Evolutionary conservation across 208 protist genomes (phyloP), one percentile per base, ranked within the genome.

Genomic region (Crithidia sp.): DNA sequence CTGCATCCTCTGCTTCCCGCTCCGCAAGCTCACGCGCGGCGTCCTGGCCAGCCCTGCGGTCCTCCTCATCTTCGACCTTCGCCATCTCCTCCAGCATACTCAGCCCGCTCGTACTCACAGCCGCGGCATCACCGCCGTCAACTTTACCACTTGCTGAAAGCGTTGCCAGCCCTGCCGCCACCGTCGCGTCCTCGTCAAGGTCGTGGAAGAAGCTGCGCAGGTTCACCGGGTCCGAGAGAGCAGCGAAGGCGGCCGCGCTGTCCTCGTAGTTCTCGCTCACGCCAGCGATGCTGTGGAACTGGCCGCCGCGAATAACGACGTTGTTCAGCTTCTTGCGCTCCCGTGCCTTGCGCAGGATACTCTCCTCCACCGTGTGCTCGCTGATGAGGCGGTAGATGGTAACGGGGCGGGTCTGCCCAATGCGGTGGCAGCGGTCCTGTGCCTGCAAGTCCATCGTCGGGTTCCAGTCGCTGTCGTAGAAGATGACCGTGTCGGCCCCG

Each of bases 381-480:
- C 88, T 97, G 58, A 99, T 88, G 39, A 99, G 88, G 43, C 98
- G 90, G 81, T 99, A 99, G 67, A 99, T 98, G 61, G 96, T 96
- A 16, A 99, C 98, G 13, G 98, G 90, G 47, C 93, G 88, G 2
- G 96, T 99, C 73, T 99, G 98, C 13, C 98, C 98, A 66, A 99
- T 99, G 62, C 98, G 90, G 73, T 99, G 98, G 70, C 92, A 98
- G 44, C 98, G 85, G 73, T 99, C 98, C 83, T 99, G 97, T 37
- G 98, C 98, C 82, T 99, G 98, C 44, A 96, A 84, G 76, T 99
- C 99, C 92, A 99, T 99, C 28, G 98, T 97, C 3, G 99, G 99
- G 86, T 99, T 99, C 98, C 98, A 99, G 83, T 99, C 98, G 41
- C 83, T 96, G 84, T 99, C 99, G 80, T 99, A 99, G 76, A 99